Percentiles rank a stretch among this genome's conserved stretches.
Evolutionary conservation across 1,284 basidiomycete species (phyloP).

Genomic region (Cystobasidiaceae sp.): DNA sequence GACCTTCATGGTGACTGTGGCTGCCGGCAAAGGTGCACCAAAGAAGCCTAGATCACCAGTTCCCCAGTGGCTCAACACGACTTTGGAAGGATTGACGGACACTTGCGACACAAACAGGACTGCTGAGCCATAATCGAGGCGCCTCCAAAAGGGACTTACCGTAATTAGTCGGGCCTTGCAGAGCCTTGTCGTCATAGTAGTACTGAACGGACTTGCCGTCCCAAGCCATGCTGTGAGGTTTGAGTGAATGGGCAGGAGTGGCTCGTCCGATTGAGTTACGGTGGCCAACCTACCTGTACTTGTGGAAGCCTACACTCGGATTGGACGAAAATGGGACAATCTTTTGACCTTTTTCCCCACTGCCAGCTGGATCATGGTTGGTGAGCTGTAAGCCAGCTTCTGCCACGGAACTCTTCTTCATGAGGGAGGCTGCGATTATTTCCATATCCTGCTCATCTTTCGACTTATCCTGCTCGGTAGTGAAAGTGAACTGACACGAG

Average conservation of each 20-base stretch:
- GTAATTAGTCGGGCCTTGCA: not conserved
- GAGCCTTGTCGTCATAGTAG: not conserved
- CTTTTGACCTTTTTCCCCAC: not conserved
- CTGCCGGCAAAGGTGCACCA: not conserved
- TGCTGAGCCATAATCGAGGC: not conserved
- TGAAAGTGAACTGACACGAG: conserved; percentile 23
- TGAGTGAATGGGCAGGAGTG: not conserved
- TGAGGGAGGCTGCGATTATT: conserved; percentile 34
- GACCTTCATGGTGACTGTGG: not conserved
- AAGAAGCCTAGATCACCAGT: not conserved
- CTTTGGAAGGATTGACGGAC: conserved; percentile 1
- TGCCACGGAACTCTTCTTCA: not conserved
- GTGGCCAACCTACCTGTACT: conserved; percentile 22
- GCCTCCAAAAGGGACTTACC: not conserved
- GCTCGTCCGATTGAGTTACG: not conserved
- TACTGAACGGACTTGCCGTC: not conserved
- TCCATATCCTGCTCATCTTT: conserved; percentile 31
- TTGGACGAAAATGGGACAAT: conserved; percentile 14
- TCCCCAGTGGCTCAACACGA: conserved; percentile 6
- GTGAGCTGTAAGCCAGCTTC: conserved; percentile 21
- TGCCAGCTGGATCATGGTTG: conserved; percentile 9
- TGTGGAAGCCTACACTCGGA: conserved; percentile 18
- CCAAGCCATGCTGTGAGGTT: conserved; percentile 1
- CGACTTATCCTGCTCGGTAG: not conserved
- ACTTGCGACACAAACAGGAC: not conserved